Base-by-base conservation (phyloP, 2,329 filamentous ascomycete genomes). In the Zarea fungicola region DNA sequence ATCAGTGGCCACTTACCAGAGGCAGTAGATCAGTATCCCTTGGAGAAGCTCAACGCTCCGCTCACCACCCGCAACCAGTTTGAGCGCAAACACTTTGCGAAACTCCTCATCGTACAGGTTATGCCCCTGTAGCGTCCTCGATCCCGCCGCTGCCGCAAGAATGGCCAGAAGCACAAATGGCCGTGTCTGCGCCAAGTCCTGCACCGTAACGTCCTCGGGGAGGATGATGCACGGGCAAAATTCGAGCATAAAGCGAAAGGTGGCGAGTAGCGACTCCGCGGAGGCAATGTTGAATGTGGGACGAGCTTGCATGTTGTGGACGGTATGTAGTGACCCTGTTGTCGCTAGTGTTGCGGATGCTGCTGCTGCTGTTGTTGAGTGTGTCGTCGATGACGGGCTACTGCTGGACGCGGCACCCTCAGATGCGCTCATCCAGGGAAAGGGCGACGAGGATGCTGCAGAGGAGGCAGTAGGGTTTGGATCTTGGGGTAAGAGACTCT, bases 21-120 rank as follows among this genome's bases (percentile, higher is more conserved):
- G 67, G 42, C 76, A 72, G 52, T 83, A 83, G 6, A 82, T 70
- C 22, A 82, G 62, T 18, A 83, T 61, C 3, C 78, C 78, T 53
- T 80, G 75, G 1, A 83, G 59, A 14, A 83, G 55, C 54, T 83
- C 78, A 19, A 83, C 51, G 11, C 69, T 78, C 49, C 76, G 72
- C 64, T 83, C 78, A 0, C 78, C 77, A 3, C 74, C 71, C 0
- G 78, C 69, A 1, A 83, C 75, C 34, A 79, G 75, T 58, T 78
- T 81, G 37, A 78, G 64, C 1, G 71, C 76, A n/a, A 81, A 55
- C 0, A 78, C 68, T 56, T 79, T 80, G 25, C 77, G 67, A 43
- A 82, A 77, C 60, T 82, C 78, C 42, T 76, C 72, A 23, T 81
- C 78, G 37, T 82, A 79, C 3, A 77, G 63, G 13, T 62, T 71